Percentiles rank a stretch among this genome's conserved stretches.
Evolutionary conservation across 1,284 basidiomycete genomes (phyloP).

Genomic region (Cutaneotrichosporon sp.): DNA sequence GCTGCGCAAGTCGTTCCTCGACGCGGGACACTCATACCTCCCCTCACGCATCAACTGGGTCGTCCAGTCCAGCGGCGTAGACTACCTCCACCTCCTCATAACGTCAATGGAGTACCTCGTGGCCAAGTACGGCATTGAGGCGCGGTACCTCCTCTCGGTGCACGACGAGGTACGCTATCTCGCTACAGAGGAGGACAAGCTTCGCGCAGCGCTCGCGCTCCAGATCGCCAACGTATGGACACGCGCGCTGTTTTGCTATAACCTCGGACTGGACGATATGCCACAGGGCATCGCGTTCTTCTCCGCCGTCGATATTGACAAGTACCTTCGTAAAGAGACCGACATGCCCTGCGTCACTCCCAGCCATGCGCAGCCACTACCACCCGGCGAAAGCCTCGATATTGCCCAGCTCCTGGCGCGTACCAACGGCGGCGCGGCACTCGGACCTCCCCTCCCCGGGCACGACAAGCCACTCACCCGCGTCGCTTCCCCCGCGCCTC

Average conservation of each 20-base stretch:
- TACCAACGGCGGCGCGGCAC: slow-evolving; percentile 48
- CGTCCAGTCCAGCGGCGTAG: slow-evolving; percentile 96
- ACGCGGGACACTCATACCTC: slow-evolving; percentile 68
- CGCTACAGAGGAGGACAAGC: slow-evolving; percentile 78
- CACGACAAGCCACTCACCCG: background rate
- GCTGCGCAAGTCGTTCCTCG: slow-evolving; percentile 79
- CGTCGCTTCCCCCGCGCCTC: slow-evolving; percentile 18
- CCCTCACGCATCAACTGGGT: slow-evolving; percentile 99
- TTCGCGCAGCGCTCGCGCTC: slow-evolving; percentile 83
- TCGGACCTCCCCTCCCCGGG: background rate
- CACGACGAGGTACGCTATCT: slow-evolving; percentile 97
- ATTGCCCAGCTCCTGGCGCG: slow-evolving; percentile 63
- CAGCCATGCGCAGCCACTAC: slow-evolving; percentile 75
- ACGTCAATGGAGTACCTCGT: slow-evolving; percentile 91
- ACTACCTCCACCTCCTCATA: slow-evolving; percentile 94
- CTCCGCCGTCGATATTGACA: slow-evolving; percentile 91
- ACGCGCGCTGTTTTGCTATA: slow-evolving; percentile 82
- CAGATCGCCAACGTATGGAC: slow-evolving; percentile 98
- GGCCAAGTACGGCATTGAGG: slow-evolving; percentile 73
- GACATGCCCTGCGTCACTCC: slow-evolving; percentile 95
- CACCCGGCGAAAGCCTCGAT: slow-evolving; percentile 77
- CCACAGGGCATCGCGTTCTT: slow-evolving; percentile 95
- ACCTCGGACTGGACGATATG: slow-evolving; percentile 89
- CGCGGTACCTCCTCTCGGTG: slow-evolving; percentile 92
- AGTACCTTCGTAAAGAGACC: slow-evolving; percentile 88